A percentile compares a stretch with the other conserved stretches of the same genome.
Conservation (phyloP, 495 filamentous ascomycete genomes). For the Pyrenopolyporus hunteri region DNA sequence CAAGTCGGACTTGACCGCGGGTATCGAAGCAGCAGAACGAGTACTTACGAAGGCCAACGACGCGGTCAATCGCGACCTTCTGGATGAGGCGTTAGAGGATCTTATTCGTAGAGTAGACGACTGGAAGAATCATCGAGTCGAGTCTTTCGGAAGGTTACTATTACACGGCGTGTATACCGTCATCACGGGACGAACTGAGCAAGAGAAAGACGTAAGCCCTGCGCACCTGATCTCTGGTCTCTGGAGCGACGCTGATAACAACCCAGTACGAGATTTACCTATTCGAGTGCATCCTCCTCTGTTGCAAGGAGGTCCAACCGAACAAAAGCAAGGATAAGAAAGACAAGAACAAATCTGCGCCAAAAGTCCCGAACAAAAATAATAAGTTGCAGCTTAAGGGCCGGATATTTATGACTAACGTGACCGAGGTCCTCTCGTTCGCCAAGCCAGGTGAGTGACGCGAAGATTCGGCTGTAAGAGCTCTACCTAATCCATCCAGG, state of each 20-base stretch:
- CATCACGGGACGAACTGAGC: slow-evolving; percentile 82
- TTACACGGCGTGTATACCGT: slow-evolving; percentile 94
- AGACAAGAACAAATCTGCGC: slow-evolving; percentile 58
- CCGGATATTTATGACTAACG: slow-evolving; percentile 98
- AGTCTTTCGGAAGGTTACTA: slow-evolving; percentile 86
- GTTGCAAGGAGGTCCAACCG: slow-evolving; percentile 92
- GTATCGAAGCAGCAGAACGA: slow-evolving; percentile 75
- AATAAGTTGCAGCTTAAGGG: slow-evolving; percentile 92
- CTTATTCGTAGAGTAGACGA: slow-evolving; percentile 87
- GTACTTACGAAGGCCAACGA: slow-evolving; percentile 85
- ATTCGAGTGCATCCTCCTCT: slow-evolving; percentile 93
- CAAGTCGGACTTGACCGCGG: slow-evolving; percentile 70
- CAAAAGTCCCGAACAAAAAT: slow-evolving; percentile 74
- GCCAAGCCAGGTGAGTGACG: slow-evolving; percentile 74
- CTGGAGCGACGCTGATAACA: slow-evolving; percentile 30
- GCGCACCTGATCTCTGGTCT: background rate
- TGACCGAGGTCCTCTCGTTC: slow-evolving; percentile 87
- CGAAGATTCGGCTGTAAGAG: background rate
- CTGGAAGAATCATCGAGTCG: slow-evolving; percentile 92
- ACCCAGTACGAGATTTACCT: slow-evolving; percentile 94
- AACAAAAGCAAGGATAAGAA: slow-evolving; percentile 81
- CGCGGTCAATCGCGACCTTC: slow-evolving; percentile 84
- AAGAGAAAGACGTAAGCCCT: slow-evolving; percentile 79
- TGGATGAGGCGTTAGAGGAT: slow-evolving; percentile 79
- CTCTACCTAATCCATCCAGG: slow-evolving; percentile 55